Evolutionary conservation across 2,329 filamentous ascomycete species (phyloP).

Genomic region (Rhinocladiella similis): DNA sequence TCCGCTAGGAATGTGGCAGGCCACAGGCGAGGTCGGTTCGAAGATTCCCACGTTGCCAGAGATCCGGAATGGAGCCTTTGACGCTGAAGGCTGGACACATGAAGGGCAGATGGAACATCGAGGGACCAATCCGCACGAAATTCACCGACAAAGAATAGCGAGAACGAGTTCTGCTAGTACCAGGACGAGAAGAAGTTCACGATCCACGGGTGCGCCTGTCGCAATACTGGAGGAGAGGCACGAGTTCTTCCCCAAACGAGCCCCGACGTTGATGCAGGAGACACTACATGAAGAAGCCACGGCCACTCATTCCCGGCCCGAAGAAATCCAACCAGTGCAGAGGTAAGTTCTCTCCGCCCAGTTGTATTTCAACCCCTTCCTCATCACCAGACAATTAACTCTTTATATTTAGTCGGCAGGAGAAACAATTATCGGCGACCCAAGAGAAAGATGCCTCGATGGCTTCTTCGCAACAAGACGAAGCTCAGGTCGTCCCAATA

Average conservation of each 20-base stretch:
- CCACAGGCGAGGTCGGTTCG: slow-evolving; percentile 34
- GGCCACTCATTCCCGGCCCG: slow-evolving; percentile 1
- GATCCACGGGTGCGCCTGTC: slow-evolving; percentile 9
- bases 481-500: slow-evolving; percentile 9
- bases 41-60: slow-evolving; percentile 35
- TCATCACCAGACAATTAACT: not conserved
- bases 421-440: slow-evolving; percentile 7
- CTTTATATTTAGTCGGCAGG: not conserved
- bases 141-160: slow-evolving; percentile 30
- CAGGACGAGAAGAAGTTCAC: slow-evolving; percentile 23
- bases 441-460: slow-evolving; percentile 12
- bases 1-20: slow-evolving; percentile 36
- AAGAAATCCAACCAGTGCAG: slow-evolving; percentile 10
- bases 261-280: slow-evolving; percentile 10
- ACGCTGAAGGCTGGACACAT: slow-evolving; percentile 34
- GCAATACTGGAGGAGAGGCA: slow-evolving; percentile 24
- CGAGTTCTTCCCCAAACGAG: slow-evolving; percentile 23
- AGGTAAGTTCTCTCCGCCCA: not conserved
- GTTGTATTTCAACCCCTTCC: not conserved
- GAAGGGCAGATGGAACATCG: slow-evolving; percentile 35
- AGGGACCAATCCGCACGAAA: slow-evolving; percentile 33
- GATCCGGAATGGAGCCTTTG: slow-evolving; percentile 35
- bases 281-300: slow-evolving; percentile 11
- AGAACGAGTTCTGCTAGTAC: slow-evolving; percentile 31
- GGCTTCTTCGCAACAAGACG: slow-evolving; percentile 9